A percentile compares a stretch with the other conserved stretches of the same genome.
Conservation (phyloP, 495 filamentous ascomycete genomes). For the Apodospora peruviana region DNA sequence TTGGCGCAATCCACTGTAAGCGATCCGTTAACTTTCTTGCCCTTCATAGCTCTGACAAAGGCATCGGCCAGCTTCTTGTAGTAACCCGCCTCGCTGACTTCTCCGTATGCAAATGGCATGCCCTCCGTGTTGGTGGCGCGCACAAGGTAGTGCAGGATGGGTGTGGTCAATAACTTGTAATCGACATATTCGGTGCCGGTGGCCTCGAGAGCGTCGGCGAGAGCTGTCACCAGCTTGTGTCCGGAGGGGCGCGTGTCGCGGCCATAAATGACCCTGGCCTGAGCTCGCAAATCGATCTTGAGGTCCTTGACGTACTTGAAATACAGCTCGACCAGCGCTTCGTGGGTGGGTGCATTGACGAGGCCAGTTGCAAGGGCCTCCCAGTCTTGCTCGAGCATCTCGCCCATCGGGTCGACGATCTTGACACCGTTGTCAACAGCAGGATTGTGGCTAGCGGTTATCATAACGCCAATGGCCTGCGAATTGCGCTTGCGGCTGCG, state of each 20-base stretch:
- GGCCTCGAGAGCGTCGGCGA: constrained; percentile 71
- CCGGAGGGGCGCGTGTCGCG: constrained; percentile 92
- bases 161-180: constrained; percentile 84
- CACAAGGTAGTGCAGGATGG: constrained; percentile 93
- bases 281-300: constrained; percentile 64
- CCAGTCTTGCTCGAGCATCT: constrained; percentile 96
- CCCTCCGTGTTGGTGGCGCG: constrained; percentile 89
- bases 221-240: constrained; percentile 68
- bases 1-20: constrained; percentile 95
- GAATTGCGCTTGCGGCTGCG: constrained; percentile 83
- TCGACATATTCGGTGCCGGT: constrained; percentile 69
- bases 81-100: constrained; percentile 83
- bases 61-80: constrained; percentile 84
- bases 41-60: constrained; percentile 73
- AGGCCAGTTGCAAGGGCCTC: constrained; percentile 80
- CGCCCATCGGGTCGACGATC: constrained; percentile 94
- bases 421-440: constrained; percentile 97
- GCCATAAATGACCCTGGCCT: constrained; percentile 79
- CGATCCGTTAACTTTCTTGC: constrained; percentile 60
- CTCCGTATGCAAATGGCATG: constrained; percentile 76
- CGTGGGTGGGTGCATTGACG: constrained; percentile 73
- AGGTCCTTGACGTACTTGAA: constrained; percentile 62
- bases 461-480: constrained; percentile 95
- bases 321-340: constrained; percentile 69
- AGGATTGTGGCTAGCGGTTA: constrained; percentile 97